Evolutionary conservation across 1,284 basidiomycete species (phyloP).

Genomic region (Ceratobasidium sp.): DNA sequence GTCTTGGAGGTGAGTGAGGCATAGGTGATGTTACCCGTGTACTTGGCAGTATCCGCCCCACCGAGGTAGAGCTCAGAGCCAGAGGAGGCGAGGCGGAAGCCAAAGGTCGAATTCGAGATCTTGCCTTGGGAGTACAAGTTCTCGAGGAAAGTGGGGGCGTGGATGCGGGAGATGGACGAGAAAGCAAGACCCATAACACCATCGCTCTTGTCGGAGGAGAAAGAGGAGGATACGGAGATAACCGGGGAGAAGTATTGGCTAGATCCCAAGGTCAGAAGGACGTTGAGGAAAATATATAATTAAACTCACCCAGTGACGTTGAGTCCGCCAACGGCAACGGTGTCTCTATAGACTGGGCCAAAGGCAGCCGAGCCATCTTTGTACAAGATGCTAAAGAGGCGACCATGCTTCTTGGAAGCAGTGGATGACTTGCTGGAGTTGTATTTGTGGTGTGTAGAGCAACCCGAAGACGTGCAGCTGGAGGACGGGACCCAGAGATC

Average conservation of each 20-base stretch:
- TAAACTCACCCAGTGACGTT: slow-evolving; percentile 50
- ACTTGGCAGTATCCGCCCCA: slow-evolving; percentile 60
- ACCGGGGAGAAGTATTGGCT: slow-evolving; percentile 42
- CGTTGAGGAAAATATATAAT: background rate
- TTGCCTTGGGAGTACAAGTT: slow-evolving; percentile 55
- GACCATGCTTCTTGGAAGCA: slow-evolving; percentile 13
- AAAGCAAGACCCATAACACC: slow-evolving; percentile 52
- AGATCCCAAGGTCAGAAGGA: slow-evolving; percentile 48
- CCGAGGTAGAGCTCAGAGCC: slow-evolving; percentile 72
- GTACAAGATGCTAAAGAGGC: slow-evolving; percentile 64
- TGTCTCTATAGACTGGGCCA: slow-evolving; percentile 68
- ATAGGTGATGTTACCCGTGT: slow-evolving; percentile 60
- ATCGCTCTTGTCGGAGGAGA: slow-evolving; percentile 49
- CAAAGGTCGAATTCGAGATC: slow-evolving; percentile 63
- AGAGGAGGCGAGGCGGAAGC: slow-evolving; percentile 62
- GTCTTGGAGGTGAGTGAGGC: slow-evolving; percentile 35
- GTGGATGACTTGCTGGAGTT: slow-evolving; percentile 8
- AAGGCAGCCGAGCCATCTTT: slow-evolving; percentile 68
- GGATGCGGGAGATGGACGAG: slow-evolving; percentile 50
- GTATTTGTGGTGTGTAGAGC: slow-evolving; percentile 37
- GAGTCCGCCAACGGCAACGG: slow-evolving; percentile 59
- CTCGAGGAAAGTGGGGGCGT: slow-evolving; percentile 46
- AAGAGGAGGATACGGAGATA: slow-evolving; percentile 32
- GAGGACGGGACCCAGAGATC: slow-evolving; percentile 43
- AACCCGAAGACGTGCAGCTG: slow-evolving; percentile 24